Percentiles rank a stretch among this genome's conserved stretches.
Evolutionary conservation across 2,329 filamentous ascomycete species (phyloP).

Genomic region (Epichloe hybrida): DNA sequence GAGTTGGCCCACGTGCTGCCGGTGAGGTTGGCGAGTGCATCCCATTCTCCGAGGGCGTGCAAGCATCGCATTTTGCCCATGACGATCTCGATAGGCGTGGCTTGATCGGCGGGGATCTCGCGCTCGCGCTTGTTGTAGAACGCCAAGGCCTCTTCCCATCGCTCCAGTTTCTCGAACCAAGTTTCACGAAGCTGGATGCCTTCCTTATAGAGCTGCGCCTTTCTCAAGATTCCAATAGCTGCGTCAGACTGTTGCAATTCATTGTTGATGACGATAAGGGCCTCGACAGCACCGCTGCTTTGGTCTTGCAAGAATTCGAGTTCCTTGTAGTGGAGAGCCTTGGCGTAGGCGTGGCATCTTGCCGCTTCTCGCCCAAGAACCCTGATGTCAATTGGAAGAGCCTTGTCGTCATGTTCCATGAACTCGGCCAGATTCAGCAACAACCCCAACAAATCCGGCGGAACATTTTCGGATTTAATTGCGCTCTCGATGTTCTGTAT

Average conservation of each 20-base stretch:
- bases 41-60: conserved; percentile 95
- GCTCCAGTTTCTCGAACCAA: conserved; percentile 96
- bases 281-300: conserved; percentile 88
- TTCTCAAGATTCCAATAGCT: conserved; percentile 91
- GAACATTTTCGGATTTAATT: conserved; percentile 88
- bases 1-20: conserved; percentile 92
- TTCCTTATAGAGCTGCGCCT: conserved; percentile 90
- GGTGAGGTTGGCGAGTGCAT: conserved; percentile 74
- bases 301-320: conserved; percentile 96
- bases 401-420: conserved; percentile 99
- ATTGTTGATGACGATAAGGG: conserved; percentile 98
- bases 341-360: conserved; percentile 94
- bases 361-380: conserved; percentile 89
- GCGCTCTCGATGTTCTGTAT: conserved; percentile 93
- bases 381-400: conserved; percentile 90
- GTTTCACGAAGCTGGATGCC: conserved; percentile 89
- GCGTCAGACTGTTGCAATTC: conserved; percentile 97
- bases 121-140: conserved; percentile 81
- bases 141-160: conserved; percentile 91
- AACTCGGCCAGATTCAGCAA: conserved; percentile 95
- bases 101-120: conserved; percentile 44
- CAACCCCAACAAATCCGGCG: conserved; percentile 86
- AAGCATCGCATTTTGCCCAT: conserved; percentile 99
- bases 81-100: conserved; percentile 74
- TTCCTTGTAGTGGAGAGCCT: conserved; percentile 97